phyloP scores from a whole-genome alignment of 352 stramenopile species.

The Phytophthora litchii region DNA sequence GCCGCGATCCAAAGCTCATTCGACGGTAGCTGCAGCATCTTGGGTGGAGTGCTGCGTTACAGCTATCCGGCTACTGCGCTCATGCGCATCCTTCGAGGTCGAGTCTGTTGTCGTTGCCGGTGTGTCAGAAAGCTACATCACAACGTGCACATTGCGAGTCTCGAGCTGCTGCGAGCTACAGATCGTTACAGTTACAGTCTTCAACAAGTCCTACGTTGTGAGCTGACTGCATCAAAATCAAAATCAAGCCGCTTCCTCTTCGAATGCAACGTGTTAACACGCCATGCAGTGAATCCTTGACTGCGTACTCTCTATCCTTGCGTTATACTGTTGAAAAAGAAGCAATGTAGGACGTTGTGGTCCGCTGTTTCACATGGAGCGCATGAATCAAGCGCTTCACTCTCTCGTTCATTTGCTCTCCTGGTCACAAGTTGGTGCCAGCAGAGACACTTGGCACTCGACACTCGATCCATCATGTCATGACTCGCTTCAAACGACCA shows the following conservation, averaged over 20 bases:
- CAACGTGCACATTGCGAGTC: constrained; percentile 1
- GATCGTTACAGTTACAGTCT: not conserved
- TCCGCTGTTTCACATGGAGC: constrained; percentile 16
- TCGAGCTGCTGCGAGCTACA: not conserved
- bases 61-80: constrained; percentile 9
- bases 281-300: not conserved
- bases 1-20: not conserved
- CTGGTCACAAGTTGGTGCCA: not conserved
- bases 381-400: constrained; percentile 7
- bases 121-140: constrained; percentile 12
- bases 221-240: constrained; percentile 11
- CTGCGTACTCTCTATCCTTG: not conserved
- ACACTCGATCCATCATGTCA: not conserved
- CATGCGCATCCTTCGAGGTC: constrained; percentile 10
- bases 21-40: not conserved
- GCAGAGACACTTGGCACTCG: not conserved
- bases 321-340: not conserved
- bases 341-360: constrained; percentile 2
- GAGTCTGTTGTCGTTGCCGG: not conserved
- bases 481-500: constrained; percentile 1
- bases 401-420: not conserved
- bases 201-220: constrained; percentile 8
- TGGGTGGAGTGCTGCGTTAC: not conserved
- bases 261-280: constrained; percentile 15
- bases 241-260: constrained; percentile 12